phyloP scores from a whole-genome alignment of 106 monocot species.

The Iris macrosiphon region DNA sequence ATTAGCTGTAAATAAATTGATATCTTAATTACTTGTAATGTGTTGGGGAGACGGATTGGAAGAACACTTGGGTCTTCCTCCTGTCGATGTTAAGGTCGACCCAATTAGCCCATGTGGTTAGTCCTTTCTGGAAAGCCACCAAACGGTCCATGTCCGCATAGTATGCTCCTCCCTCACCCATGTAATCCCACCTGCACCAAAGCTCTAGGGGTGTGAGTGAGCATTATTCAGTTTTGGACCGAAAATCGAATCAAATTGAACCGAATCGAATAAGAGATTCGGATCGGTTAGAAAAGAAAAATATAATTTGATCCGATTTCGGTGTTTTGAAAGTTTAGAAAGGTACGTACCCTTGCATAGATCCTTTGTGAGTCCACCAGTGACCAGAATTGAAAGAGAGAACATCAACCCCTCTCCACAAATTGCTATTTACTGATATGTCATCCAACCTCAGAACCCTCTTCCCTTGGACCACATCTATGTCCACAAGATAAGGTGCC shows the following conservation, averaged over 20 bases:
- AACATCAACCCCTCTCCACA: constrained; percentile 65
- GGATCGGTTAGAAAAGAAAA: background rate
- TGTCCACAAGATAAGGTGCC: constrained; percentile 84
- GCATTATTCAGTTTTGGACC: no score
- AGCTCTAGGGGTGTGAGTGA: no score
- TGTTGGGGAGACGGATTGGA: constrained; percentile 64
- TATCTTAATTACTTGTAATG: constrained; percentile 80
- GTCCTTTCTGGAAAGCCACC: constrained; percentile 47
- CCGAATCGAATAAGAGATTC: no score
- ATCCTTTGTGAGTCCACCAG: constrained; percentile 91
- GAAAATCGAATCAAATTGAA: no score
- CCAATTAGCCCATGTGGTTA: constrained; percentile 73
- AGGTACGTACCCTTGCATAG: constrained; percentile 57
- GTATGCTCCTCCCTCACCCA: constrained; percentile 41
- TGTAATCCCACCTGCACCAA: constrained; percentile 64
- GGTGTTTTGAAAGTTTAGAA: no score
- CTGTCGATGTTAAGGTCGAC: constrained; percentile 40
- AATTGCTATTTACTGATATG: constrained; percentile 38
- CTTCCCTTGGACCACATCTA: constrained; percentile 42
- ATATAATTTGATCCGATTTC: no score
- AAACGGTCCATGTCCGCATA: constrained; percentile 62
- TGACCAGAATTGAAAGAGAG: constrained; percentile 85
- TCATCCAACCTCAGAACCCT: constrained; percentile 56
- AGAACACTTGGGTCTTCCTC: constrained; percentile 52
- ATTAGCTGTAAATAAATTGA: no score